A percentile compares a stretch with the other conserved stretches of the same genome.
Conservation (phyloP, 2,329 filamentous ascomycete species). For the Apiospora arundinis region DNA sequence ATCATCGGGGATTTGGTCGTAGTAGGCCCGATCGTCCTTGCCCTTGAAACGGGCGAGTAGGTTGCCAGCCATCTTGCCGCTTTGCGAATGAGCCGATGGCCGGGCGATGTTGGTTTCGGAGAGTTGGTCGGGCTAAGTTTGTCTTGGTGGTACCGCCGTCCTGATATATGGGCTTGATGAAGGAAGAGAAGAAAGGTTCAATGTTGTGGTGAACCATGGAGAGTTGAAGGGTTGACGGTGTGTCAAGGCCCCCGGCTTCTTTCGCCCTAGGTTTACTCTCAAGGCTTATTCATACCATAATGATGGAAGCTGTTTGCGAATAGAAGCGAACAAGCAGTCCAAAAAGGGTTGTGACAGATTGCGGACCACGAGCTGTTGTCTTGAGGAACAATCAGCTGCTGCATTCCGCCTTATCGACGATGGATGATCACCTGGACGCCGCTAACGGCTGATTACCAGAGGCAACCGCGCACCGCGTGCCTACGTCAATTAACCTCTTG, state of each 20-base stretch:
- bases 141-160: neutral
- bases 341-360: neutral
- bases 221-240: conserved; percentile 9
- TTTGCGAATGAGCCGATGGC: neutral
- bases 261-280: conserved; percentile 3
- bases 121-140: no score
- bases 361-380: conserved; percentile 19
- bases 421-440: conserved; percentile 22
- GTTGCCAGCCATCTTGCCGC: conserved; percentile 51
- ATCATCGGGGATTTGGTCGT: conserved; percentile 55
- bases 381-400: conserved; percentile 24
- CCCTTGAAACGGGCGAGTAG: conserved; percentile 53
- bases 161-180: neutral
- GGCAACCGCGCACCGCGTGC: conserved; percentile 25
- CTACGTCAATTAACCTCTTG: conserved; percentile 3
- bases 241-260: conserved; percentile 12
- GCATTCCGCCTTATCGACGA: conserved; percentile 9
- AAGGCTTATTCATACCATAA: conserved; percentile 4
- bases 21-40: conserved; percentile 51
- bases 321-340: neutral
- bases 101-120: neutral
- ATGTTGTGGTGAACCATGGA: neutral
- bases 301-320: neutral
- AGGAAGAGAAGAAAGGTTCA: neutral
- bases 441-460: conserved; percentile 3